Conservation (phyloP, 2,329 filamentous ascomycete species). For the Neonectria hederae region DNA sequence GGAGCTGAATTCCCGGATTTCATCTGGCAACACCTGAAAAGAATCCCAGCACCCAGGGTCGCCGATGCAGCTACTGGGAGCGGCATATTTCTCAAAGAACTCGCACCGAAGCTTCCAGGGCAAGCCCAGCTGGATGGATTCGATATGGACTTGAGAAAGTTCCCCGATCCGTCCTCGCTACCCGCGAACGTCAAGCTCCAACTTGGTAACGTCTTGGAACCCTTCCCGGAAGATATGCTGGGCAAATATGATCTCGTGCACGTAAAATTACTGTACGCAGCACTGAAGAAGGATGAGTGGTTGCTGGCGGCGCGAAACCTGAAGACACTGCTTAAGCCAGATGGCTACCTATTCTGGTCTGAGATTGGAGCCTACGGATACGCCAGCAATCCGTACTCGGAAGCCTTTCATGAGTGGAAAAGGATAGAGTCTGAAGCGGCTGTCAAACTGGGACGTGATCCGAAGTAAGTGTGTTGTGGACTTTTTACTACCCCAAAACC, state of each 20-base stretch:
- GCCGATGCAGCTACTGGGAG: conserved; percentile 34
- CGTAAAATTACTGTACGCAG: conserved; percentile 20
- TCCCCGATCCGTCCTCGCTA: conserved; percentile 16
- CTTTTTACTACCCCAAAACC: not conserved
- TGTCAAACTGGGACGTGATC: not conserved
- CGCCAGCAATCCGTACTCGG: not conserved
- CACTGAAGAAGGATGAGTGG: conserved; percentile 29
- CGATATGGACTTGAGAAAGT: conserved; percentile 34
- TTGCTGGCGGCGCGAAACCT: conserved; percentile 13
- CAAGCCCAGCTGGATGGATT: conserved; percentile 26
- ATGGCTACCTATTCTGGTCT: conserved; percentile 31
- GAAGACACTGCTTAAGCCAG: conserved; percentile 18
- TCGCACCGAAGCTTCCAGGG: conserved; percentile 22
- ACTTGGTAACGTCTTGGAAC: conserved; percentile 16
- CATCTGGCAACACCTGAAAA: conserved; percentile 1
- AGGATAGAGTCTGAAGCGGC: not conserved
- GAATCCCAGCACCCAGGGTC: not conserved
- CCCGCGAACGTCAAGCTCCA: conserved; percentile 22
- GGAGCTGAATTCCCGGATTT: not conserved
- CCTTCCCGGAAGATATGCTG: conserved; percentile 21
- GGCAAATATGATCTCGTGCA: conserved; percentile 31
- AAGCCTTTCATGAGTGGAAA: not conserved
- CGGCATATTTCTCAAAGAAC: conserved; percentile 33
- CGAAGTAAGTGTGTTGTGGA: not conserved
- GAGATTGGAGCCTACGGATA: conserved; percentile 12